Conservation (phyloP, 106 monocot species). For the Amphibolis antarctica region DNA sequence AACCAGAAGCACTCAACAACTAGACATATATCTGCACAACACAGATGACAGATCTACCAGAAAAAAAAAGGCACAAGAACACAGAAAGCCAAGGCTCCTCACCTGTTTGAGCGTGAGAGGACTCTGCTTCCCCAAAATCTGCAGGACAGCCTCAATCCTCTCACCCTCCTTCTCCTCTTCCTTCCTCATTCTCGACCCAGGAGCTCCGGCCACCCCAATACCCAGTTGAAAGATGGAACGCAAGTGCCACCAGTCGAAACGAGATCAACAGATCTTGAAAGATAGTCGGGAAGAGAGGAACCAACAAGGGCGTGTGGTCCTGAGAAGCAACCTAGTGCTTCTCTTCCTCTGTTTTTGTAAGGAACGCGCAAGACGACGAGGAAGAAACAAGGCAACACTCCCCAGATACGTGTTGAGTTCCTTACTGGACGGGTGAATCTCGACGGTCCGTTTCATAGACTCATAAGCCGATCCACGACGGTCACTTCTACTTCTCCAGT, state of each 20-base stretch:
- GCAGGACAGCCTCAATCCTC: slow-evolving; percentile 27
- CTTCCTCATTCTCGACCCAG: slow-evolving; percentile 10
- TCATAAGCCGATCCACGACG: too few relatives aligned
- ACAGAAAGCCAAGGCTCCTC: background rate
- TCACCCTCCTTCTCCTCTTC: slow-evolving; percentile 21
- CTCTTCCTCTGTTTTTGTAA: too few relatives aligned
- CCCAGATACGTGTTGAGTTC: too few relatives aligned
- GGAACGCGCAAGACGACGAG: too few relatives aligned
- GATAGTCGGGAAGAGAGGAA: too few relatives aligned
- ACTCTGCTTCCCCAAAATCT: slow-evolving; percentile 27
- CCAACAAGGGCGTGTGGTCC: too few relatives aligned
- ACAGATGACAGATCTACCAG: background rate
- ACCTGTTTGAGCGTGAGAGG: slow-evolving; percentile 50
- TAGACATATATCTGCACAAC: background rate
- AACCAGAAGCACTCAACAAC: background rate
- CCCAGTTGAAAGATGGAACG: background rate
- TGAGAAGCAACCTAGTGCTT: too few relatives aligned
- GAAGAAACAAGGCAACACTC: too few relatives aligned
- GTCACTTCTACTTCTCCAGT: too few relatives aligned
- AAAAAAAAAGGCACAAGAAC: background rate
- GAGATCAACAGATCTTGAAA: too few relatives aligned
- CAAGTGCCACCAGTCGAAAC: background rate
- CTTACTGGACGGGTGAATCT: too few relatives aligned
- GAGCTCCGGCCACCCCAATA: background rate
- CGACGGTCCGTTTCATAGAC: too few relatives aligned